Base-by-base conservation (phyloP, 495 filamentous ascomycete species). In the Neurospora sp. region DNA sequence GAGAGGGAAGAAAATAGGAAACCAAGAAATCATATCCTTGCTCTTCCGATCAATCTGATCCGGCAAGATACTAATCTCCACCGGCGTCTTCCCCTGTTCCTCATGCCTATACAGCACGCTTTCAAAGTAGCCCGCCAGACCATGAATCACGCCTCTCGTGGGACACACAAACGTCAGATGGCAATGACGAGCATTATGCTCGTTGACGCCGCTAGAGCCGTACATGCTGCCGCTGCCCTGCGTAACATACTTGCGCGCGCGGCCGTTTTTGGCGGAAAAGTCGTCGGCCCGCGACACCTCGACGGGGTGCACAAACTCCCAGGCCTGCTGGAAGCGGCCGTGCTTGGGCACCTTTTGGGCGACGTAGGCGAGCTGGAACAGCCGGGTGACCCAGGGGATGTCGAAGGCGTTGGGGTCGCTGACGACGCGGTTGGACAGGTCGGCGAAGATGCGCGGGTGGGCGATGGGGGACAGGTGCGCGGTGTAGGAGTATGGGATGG, bases 1-100 rank as follows among this genome's bases (percentile, higher is more conserved):
- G 11, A 99, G 80, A 8, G 96, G 96, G 78, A 99, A 99, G 84
- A 93, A 98, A 14, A 98, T 98, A 10, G 96, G 96, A 82, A 99
- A 99, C 96, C 96, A 99, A 77, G 92, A 95, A 73, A 97, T 96
- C 96, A 98, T 98, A 76, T 93, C 80, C 77, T 91, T 90, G 83
- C 94, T 97, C 88, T 98, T 98, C 70, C 85, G 85, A 70, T 94
- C 93, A 85, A 98, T 98, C 49, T 90, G 94, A 72, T 96, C 92
- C 8, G 96, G 96, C 81, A 96, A 91, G 20, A 93, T 99, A 74
- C 93, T 96, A 49, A 99, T 83, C 83, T 98, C 96, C 7, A 98
- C 87, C 73, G 88, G 90, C 5, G 78, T 81, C 70, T 76, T 81
- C 0, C 66, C 72, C 3, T 77, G 76, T 2, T 72, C 71, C 54